Percentiles rank a stretch among this genome's conserved stretches.
phyloP scores from a whole-genome alignment of 2,329 filamentous ascomycete genomes.

The Emergomyces pasteurianus region DNA sequence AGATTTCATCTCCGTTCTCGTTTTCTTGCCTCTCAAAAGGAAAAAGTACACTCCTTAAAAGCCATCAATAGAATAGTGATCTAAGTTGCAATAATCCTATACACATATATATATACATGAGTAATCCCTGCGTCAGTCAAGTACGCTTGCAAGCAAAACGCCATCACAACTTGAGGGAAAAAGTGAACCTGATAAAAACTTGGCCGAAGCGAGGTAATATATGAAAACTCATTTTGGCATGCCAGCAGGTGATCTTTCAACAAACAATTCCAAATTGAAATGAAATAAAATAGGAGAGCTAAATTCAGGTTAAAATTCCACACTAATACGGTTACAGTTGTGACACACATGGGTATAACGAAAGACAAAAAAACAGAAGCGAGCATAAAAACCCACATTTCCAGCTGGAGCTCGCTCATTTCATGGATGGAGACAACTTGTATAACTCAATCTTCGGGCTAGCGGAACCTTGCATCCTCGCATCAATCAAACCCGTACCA shows the following conservation, averaged over 20 bases:
- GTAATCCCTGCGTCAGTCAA: not conserved
- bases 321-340: not conserved
- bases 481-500: constrained; percentile 8
- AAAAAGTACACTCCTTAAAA: not conserved
- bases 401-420: not conserved
- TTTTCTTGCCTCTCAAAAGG: not conserved
- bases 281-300: not conserved
- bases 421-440: not conserved
- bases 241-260: not conserved
- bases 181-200: not conserved
- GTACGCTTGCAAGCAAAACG: not conserved
- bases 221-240: not conserved
- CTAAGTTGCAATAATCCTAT: not conserved
- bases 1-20: not conserved
- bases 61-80: too few species aligned
- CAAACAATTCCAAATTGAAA: not conserved
- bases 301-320: not conserved
- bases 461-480: constrained; percentile 1
- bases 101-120: not conserved
- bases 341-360: not conserved
- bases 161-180: not conserved
- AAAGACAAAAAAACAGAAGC: not conserved
- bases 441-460: not conserved
- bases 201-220: not conserved
- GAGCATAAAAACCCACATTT: not conserved